phyloP scores from a whole-genome alignment of 202 grass and related monocot genomes.

The Dendrocalamus latiflorus region DNA sequence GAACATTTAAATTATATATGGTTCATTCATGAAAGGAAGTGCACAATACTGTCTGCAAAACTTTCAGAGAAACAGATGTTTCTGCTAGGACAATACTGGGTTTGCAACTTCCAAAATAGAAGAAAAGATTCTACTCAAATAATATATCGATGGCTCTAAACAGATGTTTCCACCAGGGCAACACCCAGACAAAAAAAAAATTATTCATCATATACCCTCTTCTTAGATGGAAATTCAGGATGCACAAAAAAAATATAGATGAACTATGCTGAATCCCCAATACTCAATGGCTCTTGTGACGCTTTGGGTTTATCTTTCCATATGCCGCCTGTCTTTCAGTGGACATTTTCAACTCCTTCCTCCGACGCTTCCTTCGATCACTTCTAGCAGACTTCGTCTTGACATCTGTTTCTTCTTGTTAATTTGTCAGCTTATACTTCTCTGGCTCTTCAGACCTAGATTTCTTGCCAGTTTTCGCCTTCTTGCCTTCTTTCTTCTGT shows the following conservation, averaged over 20 bases:
- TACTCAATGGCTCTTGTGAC: constrained; percentile 54
- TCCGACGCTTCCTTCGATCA: constrained; percentile 49
- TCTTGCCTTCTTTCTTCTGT: constrained; percentile 43
- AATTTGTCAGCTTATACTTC: constrained; percentile 24
- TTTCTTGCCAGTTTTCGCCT: constrained; percentile 42
- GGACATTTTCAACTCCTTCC: constrained; percentile 48
- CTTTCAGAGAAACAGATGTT: neutral
- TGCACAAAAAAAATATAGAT: neutral
- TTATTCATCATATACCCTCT: no score
- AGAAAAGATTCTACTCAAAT: neutral
- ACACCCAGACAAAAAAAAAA: neutral
- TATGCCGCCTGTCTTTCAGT: constrained; percentile 41
- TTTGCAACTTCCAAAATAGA: neutral
- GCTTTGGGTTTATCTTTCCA: constrained; percentile 43
- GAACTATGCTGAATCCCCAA: neutral
- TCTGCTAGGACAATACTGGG: neutral
- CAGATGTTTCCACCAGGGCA: neutral
- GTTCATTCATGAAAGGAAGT: neutral
- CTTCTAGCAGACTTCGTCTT: constrained; percentile 40
- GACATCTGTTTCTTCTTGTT: constrained; percentile 27
- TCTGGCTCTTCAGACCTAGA: constrained; percentile 33
- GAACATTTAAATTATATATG: neutral
- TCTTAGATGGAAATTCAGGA: no score
- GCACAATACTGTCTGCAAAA: constrained; percentile 8
- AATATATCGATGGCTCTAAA: neutral